A percentile compares a stretch with the other conserved stretches of the same genome.
These are phyloP conservation scores for Mycosarcoma mackinlayi DNA, from an alignment of 1,284 basidiomycete genomes.

Conservation along the genomic window DNA sequence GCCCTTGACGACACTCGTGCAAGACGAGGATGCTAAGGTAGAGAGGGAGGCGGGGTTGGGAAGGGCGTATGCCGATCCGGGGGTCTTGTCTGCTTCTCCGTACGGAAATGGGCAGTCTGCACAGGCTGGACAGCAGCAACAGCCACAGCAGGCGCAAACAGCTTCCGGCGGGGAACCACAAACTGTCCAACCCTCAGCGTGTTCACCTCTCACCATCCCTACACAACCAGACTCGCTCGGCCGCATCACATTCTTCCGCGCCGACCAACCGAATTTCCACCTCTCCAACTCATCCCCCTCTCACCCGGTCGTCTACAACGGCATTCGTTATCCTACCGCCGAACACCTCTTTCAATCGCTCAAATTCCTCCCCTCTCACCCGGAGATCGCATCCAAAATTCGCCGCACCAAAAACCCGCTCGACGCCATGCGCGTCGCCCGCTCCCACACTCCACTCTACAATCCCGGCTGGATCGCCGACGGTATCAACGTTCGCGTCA, in stretches of 20 bases:
- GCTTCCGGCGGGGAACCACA: too few relatives aligned
- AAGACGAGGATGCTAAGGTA: not conserved
- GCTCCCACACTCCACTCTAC: constrained; percentile 36
- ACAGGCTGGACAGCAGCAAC: too few relatives aligned
- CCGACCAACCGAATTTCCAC: constrained; percentile 49
- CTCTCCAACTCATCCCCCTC: constrained; percentile 48
- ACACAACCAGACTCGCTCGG: constrained; percentile 9
- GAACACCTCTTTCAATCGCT: constrained; percentile 60
- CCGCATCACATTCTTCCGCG: constrained; percentile 38
- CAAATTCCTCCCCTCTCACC: constrained; percentile 52
- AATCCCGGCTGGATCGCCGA: constrained; percentile 52
- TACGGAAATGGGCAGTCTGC: too few relatives aligned
- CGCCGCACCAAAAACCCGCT: constrained; percentile 44
- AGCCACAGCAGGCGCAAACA: too few relatives aligned
- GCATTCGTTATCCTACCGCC: constrained; percentile 49
- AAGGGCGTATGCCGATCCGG: not conserved
- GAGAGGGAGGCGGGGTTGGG: not conserved
- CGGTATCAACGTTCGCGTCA: constrained; percentile 51
- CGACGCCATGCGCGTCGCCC: constrained; percentile 53
- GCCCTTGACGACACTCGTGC: not conserved
- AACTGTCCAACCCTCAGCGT: too few relatives aligned
- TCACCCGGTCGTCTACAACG: constrained; percentile 44
- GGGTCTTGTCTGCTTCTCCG: not conserved
- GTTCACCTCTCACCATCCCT: too few relatives aligned
- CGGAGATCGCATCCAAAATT: constrained; percentile 52